These are phyloP conservation scores for Nitzschia inconspicua DNA, from an alignment of 108 stramenopile species.

Conservation along the genomic window DNA sequence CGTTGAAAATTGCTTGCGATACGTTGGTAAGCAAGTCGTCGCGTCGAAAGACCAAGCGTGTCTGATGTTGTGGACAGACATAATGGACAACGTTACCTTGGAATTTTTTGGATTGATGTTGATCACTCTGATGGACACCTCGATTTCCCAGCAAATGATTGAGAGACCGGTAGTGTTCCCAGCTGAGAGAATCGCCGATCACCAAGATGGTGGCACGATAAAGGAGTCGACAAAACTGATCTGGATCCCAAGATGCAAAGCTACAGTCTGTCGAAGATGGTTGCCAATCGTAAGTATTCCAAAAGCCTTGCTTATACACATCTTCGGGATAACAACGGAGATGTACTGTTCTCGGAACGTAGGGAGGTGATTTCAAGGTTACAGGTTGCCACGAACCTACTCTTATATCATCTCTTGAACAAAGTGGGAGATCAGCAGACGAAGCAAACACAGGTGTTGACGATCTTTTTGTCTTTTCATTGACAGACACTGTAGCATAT, in stretches of 20 bases:
- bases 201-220: constrained; percentile 27
- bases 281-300: constrained; percentile 31
- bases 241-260: constrained; percentile 20
- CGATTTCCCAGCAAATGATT: constrained; percentile 26
- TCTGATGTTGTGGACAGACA: constrained; percentile 17
- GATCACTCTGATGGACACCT: constrained; percentile 15
- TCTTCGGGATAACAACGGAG: constrained; percentile 27
- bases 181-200: constrained; percentile 47
- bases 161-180: constrained; percentile 42
- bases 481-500: no score
- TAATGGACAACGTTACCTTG: constrained; percentile 14
- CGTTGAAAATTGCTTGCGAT: constrained; percentile 15
- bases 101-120: constrained; percentile 12
- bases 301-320: constrained; percentile 12
- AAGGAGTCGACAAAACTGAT: constrained; percentile 32
- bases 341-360: constrained; percentile 25
- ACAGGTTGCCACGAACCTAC: constrained; percentile 21
- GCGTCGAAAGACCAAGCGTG: constrained; percentile 24
- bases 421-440: constrained; percentile 1
- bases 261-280: constrained; percentile 11
- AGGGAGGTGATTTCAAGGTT: constrained; percentile 16
- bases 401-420: constrained; percentile 21
- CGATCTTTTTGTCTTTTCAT: no score
- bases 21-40: constrained; percentile 29
- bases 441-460: no score